These are phyloP conservation scores for Scutellaria galericulata DNA, from an alignment of 257 asterid genomes.

Conservation along the genomic window DNA sequence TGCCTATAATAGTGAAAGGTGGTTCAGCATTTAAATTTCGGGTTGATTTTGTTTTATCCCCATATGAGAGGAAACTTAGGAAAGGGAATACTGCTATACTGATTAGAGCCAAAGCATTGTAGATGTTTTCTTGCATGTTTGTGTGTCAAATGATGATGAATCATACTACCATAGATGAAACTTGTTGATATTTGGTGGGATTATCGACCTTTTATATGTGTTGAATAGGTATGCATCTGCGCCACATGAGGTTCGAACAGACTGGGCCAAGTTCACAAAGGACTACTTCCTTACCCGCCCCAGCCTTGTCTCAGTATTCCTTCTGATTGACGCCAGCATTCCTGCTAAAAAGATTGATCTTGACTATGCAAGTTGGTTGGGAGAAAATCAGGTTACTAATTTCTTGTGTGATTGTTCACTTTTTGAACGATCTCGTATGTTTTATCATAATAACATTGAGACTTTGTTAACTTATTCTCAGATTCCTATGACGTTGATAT, in stretches of 20 bases:
- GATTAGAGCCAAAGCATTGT: no score
- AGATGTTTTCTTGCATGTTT: background rate
- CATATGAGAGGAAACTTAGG: background rate
- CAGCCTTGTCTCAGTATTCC: slow-evolving; percentile 96
- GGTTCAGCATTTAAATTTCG: background rate
- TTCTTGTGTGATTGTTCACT: background rate
- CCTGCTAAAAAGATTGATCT: slow-evolving; percentile 90
- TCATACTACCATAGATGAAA: slow-evolving; percentile 2
- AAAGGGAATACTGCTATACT: no score
- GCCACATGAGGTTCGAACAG: slow-evolving; percentile 86
- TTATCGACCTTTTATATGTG: background rate
- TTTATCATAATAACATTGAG: background rate
- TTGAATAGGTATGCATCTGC: slow-evolving; percentile 84
- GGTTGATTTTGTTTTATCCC: background rate
- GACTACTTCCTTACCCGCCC: slow-evolving; percentile 89
- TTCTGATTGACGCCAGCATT: slow-evolving; percentile 94
- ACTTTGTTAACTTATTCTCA: slow-evolving; percentile 36
- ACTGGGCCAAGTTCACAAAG: slow-evolving; percentile 92
- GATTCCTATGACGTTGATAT: slow-evolving; percentile 94
- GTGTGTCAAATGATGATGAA: background rate
- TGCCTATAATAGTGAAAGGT: background rate
- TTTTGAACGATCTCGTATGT: background rate
- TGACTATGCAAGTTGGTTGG: slow-evolving; percentile 95
- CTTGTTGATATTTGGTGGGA: background rate
- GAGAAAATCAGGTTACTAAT: slow-evolving; percentile 72